Base-by-base conservation (phyloP, 1,284 basidiomycete species). In the Nidula niveotomentosa region DNA sequence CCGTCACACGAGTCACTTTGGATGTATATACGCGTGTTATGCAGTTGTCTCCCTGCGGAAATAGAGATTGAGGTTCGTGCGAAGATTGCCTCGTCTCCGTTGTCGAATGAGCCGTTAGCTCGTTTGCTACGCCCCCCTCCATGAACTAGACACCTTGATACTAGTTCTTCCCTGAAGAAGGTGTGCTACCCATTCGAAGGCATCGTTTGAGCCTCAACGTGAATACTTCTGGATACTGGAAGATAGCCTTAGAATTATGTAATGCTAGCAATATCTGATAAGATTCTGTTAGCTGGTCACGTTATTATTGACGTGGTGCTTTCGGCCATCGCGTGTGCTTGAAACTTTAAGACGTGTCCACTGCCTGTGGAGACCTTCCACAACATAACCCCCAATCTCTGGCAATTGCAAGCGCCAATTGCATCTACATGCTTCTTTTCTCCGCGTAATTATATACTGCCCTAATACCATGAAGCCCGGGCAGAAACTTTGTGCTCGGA, bases 1-100 rank as follows among this genome's bases (percentile, higher is more conserved):
- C 79, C 84, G 5, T 59, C 71, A 37, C 81, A 86, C 56, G 84
- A 88, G 61, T 67, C 84, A 0, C 71, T 88, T 33, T 87, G 86
- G 85, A 69, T 83, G 58, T 88, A 85, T 67, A 59, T 83, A 39
- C 75, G 83, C 33, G 60, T 57, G 3, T 58, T 62, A 8, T 60
- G 58, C 1, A 35, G 36, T 37, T 13, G 17, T 9, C 12, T 37
- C 10, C 13, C 48, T 10, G 35, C 12, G 17, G 35, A 33, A 10
- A 33, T 13, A 18, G 9, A 36, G n/a, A 17, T 10, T 49, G 13
- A 12, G 3, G 9, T 49, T 49, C 12, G 13, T 9, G 34, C 23
- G 45, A 30, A 47, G 45, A 47, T 47, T 17, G 12, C 23, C 12
- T 47, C 13, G 13, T 18, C 18, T 23, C n/a, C 8, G 3, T 10